Evolutionary conservation across 805 yeast genomes (phyloP).

Genomic region (Candida namnaoensis): DNA sequence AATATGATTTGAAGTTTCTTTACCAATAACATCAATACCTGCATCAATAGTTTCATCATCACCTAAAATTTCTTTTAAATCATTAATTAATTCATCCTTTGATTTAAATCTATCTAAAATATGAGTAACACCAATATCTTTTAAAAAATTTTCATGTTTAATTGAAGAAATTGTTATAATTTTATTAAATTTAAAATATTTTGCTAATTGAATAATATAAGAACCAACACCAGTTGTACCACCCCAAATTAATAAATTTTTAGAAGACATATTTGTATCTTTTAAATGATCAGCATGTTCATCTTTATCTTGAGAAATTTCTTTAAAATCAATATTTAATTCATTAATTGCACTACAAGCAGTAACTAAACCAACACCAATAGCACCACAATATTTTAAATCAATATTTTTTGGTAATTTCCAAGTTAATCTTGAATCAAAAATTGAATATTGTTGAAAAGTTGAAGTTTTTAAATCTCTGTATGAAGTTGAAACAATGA

Average conservation of each 20-base stretch:
- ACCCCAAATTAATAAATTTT: slow-evolving; percentile 34
- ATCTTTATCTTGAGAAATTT: not conserved
- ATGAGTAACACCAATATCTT: slow-evolving; percentile 33
- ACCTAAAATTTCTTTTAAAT: slow-evolving; percentile 10
- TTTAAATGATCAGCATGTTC: slow-evolving; percentile 6
- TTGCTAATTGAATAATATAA: slow-evolving; percentile 33
- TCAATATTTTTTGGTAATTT: slow-evolving; percentile 26
- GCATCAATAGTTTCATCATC: slow-evolving; percentile 20
- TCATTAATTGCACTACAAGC: slow-evolving; percentile 27
- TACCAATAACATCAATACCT: slow-evolving; percentile 38
- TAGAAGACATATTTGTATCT: slow-evolving; percentile 3
- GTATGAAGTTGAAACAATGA: slow-evolving; percentile 37
- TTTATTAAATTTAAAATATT: slow-evolving; percentile 24
- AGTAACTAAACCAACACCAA: slow-evolving; percentile 40
- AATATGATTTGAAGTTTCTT: slow-evolving; percentile 26
- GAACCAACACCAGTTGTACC: slow-evolving; percentile 39
- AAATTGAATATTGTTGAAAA: slow-evolving; percentile 35
- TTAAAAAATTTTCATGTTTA: slow-evolving; percentile 26
- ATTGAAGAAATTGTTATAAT: slow-evolving; percentile 36
- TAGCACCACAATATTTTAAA: slow-evolving; percentile 32
- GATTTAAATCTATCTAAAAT: slow-evolving; percentile 26
- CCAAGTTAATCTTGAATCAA: slow-evolving; percentile 37
- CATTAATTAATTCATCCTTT: slow-evolving; percentile 12
- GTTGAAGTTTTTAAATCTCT: slow-evolving; percentile 38
- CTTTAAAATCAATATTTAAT: slow-evolving; percentile 11